Percentiles rank a stretch among this genome's conserved stretches.
Conservation (phyloP, 306 rosid species). For the Morella rubra region DNA sequence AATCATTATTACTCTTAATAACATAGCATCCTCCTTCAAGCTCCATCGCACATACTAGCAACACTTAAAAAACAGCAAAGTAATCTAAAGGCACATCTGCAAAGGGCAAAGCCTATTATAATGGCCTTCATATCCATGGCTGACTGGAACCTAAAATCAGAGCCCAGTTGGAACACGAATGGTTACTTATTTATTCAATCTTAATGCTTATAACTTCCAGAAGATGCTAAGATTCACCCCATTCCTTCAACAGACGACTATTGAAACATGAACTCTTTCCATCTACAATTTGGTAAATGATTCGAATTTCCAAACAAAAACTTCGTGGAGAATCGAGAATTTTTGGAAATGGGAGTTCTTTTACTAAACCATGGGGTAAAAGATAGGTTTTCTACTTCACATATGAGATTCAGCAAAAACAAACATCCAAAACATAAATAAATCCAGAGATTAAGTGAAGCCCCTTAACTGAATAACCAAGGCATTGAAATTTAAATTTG, state of each 20-base stretch:
- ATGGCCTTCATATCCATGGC: neutral
- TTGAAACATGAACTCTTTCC: neutral
- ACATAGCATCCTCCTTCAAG: constrained; percentile 2
- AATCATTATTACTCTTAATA: neutral
- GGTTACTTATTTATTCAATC: neutral
- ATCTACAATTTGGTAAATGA: neutral
- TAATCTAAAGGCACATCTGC: neutral
- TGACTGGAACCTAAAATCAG: neutral
- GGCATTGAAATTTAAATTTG: neutral
- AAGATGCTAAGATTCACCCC: neutral
- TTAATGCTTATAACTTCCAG: neutral
- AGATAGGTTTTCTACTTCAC: no score
- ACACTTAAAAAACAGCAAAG: neutral
- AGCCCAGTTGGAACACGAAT: neutral
- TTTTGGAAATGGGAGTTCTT: neutral
- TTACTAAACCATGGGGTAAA: neutral
- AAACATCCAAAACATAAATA: no score
- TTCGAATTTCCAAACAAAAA: neutral
- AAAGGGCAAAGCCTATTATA: neutral
- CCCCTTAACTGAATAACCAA: neutral
- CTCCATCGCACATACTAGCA: neutral
- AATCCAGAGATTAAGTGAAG: neutral
- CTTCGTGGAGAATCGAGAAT: neutral
- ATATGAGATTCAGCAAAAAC: neutral
- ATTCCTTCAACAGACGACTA: neutral